Evolutionary conservation across 2,329 filamentous ascomycete genomes (phyloP), one percentile per base, ranked within the genome.

Genomic region (Fusarium camptoceras): DNA sequence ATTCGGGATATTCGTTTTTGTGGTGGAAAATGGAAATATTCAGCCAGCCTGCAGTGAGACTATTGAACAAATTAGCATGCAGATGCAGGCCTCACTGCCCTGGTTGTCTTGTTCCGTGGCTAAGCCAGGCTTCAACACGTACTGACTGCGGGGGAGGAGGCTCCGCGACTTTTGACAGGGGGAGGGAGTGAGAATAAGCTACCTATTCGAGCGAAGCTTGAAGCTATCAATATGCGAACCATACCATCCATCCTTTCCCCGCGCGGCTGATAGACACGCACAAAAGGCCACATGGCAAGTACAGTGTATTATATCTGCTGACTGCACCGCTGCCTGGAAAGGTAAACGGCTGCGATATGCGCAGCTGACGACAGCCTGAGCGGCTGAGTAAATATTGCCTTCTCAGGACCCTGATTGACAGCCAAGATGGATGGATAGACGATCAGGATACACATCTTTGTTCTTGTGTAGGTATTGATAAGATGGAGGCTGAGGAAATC

Each of bases 91-190:
- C 66, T 69, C 66, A 66, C 27, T 46, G 34, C 34, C 16, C 34
- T 37, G 34, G 16, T 37, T 37, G 16, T 37, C n/a, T 37, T 37
- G 16, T 37, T 37, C 34, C 34, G 34, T 51, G 64, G 64, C 41
- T 61, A 44, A 66, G 64, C 64, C 63, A 67, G 51, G 44, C 66
- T 57, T 48, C 48, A 63, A 48, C 65, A 64, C 62, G 66, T 64
- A 63, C 56, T 62, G 64, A 67, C 66, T 70, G 67, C 67, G 67
- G 67, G 67, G 67, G 61, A 62, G 48, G 65, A 68, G 65, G 61
- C 30, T 48, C 34, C 25, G 42, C 31, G 48, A 18, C 28, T 24
- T 50, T 55, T 66, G 43, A 67, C 62, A 70, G 62, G 67, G 67
- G 41, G 31, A 44, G 60, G 67, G 66, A 63, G 66, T 70, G 67